phyloP scores from a whole-genome alignment of 2,329 filamentous ascomycete genomes.

The Nemania sp. region DNA sequence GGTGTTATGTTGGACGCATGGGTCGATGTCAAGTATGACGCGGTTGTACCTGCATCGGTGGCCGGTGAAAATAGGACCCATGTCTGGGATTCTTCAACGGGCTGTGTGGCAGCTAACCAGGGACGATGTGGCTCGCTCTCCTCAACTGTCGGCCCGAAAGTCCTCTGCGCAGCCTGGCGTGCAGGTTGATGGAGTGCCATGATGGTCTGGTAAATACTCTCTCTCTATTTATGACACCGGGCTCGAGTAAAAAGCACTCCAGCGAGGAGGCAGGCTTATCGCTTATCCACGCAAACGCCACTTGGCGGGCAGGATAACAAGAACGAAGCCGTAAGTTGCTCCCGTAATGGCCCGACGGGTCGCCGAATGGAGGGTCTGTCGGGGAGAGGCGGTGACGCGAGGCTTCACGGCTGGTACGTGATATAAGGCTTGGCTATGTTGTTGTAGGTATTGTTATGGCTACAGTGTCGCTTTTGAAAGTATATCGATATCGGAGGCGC shows the following conservation, averaged over 20 bases:
- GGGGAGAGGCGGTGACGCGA: not conserved
- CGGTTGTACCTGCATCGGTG: slow-evolving; percentile 59
- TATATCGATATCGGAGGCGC: not conserved
- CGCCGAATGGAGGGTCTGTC: not conserved
- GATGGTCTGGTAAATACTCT: slow-evolving; percentile 14
- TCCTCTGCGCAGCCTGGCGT: slow-evolving; percentile 56
- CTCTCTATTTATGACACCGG: not conserved
- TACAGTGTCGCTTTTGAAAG: not conserved
- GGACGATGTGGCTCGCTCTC: slow-evolving; percentile 46
- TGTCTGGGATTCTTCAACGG: slow-evolving; percentile 77
- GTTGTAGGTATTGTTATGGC: not conserved
- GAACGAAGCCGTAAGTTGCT: not conserved
- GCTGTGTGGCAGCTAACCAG: slow-evolving; percentile 42
- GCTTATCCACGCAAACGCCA: too few species aligned
- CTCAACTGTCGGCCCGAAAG: slow-evolving; percentile 46
- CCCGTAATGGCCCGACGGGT: not conserved
- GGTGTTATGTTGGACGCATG: slow-evolving; percentile 66
- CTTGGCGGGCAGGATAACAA: slow-evolving; percentile 5
- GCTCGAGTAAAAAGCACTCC: slow-evolving; percentile 11
- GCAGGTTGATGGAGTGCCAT: slow-evolving; percentile 68
- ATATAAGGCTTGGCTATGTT: not conserved
- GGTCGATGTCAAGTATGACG: slow-evolving; percentile 70
- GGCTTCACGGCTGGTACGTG: not conserved
- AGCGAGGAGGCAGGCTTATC: slow-evolving; percentile 14
- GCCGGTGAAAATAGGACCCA: slow-evolving; percentile 93